Evolutionary conservation across 805 yeast genomes (phyloP), one percentile per base, ranked within the genome.

Genomic region (Teunomyces gatunensis): DNA sequence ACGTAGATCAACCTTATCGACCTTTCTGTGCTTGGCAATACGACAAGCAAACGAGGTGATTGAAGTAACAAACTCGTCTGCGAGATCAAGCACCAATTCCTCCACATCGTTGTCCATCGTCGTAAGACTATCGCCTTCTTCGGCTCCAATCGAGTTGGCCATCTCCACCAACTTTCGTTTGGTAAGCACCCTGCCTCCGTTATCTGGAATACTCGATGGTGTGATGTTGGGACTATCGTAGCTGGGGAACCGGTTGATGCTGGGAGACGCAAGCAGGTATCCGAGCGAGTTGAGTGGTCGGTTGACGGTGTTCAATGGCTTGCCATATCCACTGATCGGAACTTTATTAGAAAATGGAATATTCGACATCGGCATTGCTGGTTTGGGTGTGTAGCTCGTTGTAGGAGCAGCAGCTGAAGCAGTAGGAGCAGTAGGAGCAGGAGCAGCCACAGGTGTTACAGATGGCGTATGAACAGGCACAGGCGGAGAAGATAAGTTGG

Each of bases 31-130:
- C 46, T 62, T 62, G 20, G 67, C 63, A 45, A 62, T 53, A 12
- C 64, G 57, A 48, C 67, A 62, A 3, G 67, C 67, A 46, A 62
- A 62, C 4, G 58, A 50, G 6, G 67, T 62, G 17, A 62, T 64
- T 7, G 64, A 58, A 27, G 60, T 45, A 12, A 62, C 62, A 42
- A 62, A 62, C 45, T 62, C 67, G 37, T 62, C 67, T 0, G 67
- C 67, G 35, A 62, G 57, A 45, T 62, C 67, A 13, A 62, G 51
- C 20, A 62, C 52, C 37, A 62, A 48, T 34, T 62, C 67, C 48
- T 62, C 67, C 9, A 60, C 67, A 23, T 62, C 67, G 13, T 60
- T 61, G 30, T 62, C 67, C 12, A 61, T 53, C 9, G 58, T 58
- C 2, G 65, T 61, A 33, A 58, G 58, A 34, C 59, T 61, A 32